Conservation (phyloP, 2,329 filamentous ascomycete species). For the Colletotrichum sp. region DNA sequence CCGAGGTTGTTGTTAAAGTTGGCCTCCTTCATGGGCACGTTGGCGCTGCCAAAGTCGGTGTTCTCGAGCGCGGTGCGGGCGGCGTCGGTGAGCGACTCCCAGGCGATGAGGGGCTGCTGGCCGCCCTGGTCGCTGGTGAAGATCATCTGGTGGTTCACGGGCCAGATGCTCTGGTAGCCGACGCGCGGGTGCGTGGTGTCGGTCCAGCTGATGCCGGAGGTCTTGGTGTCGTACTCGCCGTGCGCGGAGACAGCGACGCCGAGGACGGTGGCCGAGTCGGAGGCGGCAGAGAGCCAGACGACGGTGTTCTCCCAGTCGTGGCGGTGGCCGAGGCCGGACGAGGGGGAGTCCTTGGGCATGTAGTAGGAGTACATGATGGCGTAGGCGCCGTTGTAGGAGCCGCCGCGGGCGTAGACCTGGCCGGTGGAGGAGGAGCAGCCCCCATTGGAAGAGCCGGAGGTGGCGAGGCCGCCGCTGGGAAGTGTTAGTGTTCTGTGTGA, state of each 20-base stretch:
- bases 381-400: slow-evolving; percentile 28
- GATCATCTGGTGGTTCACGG: slow-evolving; percentile 39
- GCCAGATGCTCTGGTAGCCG: slow-evolving; percentile 34
- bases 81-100: slow-evolving; percentile 38
- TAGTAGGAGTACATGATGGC: slow-evolving; percentile 42
- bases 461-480: slow-evolving; percentile 31
- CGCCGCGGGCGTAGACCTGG: slow-evolving; percentile 38
- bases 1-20: slow-evolving; percentile 22
- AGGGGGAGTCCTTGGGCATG: slow-evolving; percentile 46
- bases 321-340: slow-evolving; percentile 36
- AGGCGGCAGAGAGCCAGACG: slow-evolving; percentile 34
- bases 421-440: slow-evolving; percentile 33
- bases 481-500: background rate
- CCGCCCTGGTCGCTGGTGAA: slow-evolving; percentile 38
- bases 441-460: slow-evolving; percentile 29
- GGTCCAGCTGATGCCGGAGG: slow-evolving; percentile 26
- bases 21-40: slow-evolving; percentile 38
- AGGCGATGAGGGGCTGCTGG: slow-evolving; percentile 44
- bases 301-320: slow-evolving; percentile 41
- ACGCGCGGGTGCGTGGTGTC: slow-evolving; percentile 32
- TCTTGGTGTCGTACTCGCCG: slow-evolving; percentile 32
- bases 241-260: slow-evolving; percentile 36
- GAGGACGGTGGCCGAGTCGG: slow-evolving; percentile 30
- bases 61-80: slow-evolving; percentile 36
- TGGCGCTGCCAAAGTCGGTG: slow-evolving; percentile 44